These are phyloP conservation scores for Candida berthetii DNA, from an alignment of 805 yeast species.

Conservation along the genomic window DNA sequence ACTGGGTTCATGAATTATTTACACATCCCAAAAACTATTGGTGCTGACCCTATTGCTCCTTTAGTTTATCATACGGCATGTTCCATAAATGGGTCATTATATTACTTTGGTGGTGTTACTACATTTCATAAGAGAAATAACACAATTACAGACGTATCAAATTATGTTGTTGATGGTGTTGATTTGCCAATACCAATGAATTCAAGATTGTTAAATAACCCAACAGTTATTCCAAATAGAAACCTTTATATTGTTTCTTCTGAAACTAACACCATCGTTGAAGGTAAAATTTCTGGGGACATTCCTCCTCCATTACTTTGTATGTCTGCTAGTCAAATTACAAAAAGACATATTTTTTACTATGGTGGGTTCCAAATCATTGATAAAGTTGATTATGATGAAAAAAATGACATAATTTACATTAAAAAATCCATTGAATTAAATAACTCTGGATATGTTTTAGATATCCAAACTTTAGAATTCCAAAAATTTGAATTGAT, in stretches of 20 bases:
- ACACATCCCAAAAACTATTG: slow-evolving; percentile 27
- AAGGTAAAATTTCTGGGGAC: slow-evolving; percentile 29
- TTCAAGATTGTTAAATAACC: slow-evolving; percentile 32
- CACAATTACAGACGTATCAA: slow-evolving; percentile 25
- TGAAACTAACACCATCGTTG: slow-evolving; percentile 30
- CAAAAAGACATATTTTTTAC: slow-evolving; percentile 50
- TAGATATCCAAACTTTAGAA: slow-evolving; percentile 42
- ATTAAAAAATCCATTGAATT: slow-evolving; percentile 37
- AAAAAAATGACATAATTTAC: slow-evolving; percentile 27
- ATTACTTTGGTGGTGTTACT: slow-evolving; percentile 39
- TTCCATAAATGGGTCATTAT: slow-evolving; percentile 30
- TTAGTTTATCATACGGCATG: slow-evolving; percentile 37
- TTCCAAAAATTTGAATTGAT: slow-evolving; percentile 40
- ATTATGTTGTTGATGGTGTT: slow-evolving; percentile 30
- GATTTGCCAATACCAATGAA: slow-evolving; percentile 42
- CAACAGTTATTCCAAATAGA: slow-evolving; percentile 33
- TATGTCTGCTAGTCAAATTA: slow-evolving; percentile 40
- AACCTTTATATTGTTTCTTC: slow-evolving; percentile 30
- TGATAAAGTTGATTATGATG: slow-evolving; percentile 14
- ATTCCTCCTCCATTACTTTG: slow-evolving; percentile 49
- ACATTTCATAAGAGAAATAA: slow-evolving; percentile 17
- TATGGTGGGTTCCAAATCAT: slow-evolving; percentile 64
- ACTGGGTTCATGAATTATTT: slow-evolving; percentile 12
- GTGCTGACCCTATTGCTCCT: slow-evolving; percentile 34
- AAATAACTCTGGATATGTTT: slow-evolving; percentile 50